Percentiles rank a stretch among this genome's conserved stretches.
These are phyloP conservation scores for Phytophthora colocasiae DNA, from an alignment of 352 stramenopile species.

Conservation along the genomic window DNA sequence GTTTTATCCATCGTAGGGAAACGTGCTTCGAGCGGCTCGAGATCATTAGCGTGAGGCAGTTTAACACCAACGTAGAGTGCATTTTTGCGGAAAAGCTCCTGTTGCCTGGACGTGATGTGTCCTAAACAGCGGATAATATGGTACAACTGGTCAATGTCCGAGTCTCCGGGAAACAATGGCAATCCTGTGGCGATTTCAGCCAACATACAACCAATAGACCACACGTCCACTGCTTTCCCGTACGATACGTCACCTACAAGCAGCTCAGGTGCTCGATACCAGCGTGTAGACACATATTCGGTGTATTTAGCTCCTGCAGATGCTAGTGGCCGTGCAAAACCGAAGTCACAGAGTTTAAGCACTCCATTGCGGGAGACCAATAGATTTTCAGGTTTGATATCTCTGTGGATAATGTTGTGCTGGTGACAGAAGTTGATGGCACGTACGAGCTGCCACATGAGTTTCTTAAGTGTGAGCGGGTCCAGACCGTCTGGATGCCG, in stretches of 20 bases:
- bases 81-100: conserved; percentile 87
- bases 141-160: conserved; percentile 95
- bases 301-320: conserved; percentile 78
- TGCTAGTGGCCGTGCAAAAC: conserved; percentile 78
- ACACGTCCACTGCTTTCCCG: conserved; percentile 97
- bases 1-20: conserved; percentile 76
- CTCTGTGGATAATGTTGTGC: conserved; percentile 96
- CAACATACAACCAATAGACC: conserved; percentile 96
- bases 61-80: conserved; percentile 85
- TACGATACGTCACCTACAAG: conserved; percentile 91
- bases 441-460: conserved; percentile 88
- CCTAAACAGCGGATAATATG: conserved; percentile 87
- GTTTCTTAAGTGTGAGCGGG: conserved; percentile 61
- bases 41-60: conserved; percentile 59
- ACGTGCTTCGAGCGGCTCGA: conserved; percentile 64
- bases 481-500: conserved; percentile 86
- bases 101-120: conserved; percentile 70
- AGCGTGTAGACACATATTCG: conserved; percentile 94
- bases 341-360: conserved; percentile 95
- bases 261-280: conserved; percentile 96
- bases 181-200: conserved; percentile 96
- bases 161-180: conserved; percentile 96
- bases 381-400: conserved; percentile 96
- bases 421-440: conserved; percentile 94
- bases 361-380: conserved; percentile 93